phyloP scores from a whole-genome alignment of 768 basidiomycete genomes.

The Punctularia strigosozonata region DNA sequence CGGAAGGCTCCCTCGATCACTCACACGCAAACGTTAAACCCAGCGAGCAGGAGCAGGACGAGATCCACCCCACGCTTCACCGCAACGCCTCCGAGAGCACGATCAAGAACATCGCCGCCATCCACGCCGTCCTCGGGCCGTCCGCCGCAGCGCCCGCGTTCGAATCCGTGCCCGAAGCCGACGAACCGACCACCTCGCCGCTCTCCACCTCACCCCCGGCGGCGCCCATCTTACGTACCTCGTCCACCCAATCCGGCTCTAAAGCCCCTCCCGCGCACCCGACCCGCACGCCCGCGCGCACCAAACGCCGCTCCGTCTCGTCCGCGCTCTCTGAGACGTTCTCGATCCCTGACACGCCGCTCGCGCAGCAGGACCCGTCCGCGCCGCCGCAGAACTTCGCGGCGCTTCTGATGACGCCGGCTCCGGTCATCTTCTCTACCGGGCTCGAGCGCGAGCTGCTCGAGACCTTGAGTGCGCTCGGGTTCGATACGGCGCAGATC shows the following conservation, averaged over 20 bases:
- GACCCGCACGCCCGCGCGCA: constrained; percentile 83
- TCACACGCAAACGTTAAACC: no score
- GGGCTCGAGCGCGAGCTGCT: constrained; percentile 71
- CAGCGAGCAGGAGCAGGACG: no score
- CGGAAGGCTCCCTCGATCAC: constrained; percentile 31
- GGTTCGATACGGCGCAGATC: constrained; percentile 90
- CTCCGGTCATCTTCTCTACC: constrained; percentile 82
- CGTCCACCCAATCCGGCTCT: no score
- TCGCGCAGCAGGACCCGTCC: constrained; percentile 14
- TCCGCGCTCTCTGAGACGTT: constrained; percentile 64
- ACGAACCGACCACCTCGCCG: constrained; percentile 12
- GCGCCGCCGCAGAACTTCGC: constrained; percentile 44
- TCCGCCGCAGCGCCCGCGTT: no score
- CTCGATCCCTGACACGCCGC: constrained; percentile 39
- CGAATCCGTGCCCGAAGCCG: constrained; percentile 47
- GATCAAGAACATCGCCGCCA: constrained; percentile 30
- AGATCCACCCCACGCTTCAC: constrained; percentile 29
- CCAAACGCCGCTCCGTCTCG: constrained; percentile 91
- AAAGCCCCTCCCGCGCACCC: constrained; percentile 47
- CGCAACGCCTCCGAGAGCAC: constrained; percentile 49
- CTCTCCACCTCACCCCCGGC: constrained; percentile 14
- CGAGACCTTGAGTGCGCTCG: constrained; percentile 59
- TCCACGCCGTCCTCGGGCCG: constrained; percentile 4
- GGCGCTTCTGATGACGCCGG: constrained; percentile 47
- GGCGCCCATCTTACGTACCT: background rate